phyloP scores from a whole-genome alignment of 2,329 filamentous ascomycete species.

The Colletotrichum brevisporum region DNA sequence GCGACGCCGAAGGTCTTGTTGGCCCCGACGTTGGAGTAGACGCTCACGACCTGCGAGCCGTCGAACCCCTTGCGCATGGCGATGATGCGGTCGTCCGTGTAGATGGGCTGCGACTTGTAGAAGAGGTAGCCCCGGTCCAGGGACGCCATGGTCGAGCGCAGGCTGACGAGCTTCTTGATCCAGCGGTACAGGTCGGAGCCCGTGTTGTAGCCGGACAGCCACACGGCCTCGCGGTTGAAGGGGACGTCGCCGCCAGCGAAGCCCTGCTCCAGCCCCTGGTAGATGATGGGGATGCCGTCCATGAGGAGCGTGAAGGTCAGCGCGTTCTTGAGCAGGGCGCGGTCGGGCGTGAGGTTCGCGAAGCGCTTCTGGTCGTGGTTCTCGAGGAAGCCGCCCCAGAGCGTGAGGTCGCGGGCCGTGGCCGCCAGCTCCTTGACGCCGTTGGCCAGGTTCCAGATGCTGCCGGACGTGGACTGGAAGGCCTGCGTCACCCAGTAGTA shows the following conservation, averaged over 20 bases:
- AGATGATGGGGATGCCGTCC: constrained; percentile 75
- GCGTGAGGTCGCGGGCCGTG: constrained; percentile 31
- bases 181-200: constrained; percentile 60
- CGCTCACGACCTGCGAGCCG: constrained; percentile 33
- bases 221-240: constrained; percentile 70
- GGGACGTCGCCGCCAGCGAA: constrained; percentile 63
- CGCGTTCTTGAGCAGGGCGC: constrained; percentile 71
- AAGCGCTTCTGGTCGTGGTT: constrained; percentile 73
- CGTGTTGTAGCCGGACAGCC: constrained; percentile 66
- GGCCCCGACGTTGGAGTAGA: constrained; percentile 37
- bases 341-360: constrained; percentile 64
- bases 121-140: constrained; percentile 34
- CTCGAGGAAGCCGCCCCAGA: constrained; percentile 62
- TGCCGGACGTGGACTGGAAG: constrained; percentile 48
- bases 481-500: constrained; percentile 58
- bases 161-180: constrained; percentile 28
- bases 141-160: constrained; percentile 30
- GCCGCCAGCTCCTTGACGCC: constrained; percentile 41
- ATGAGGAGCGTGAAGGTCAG: constrained; percentile 73
- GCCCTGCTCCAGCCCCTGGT: constrained; percentile 76
- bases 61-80: constrained; percentile 40
- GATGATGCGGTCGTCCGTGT: constrained; percentile 19
- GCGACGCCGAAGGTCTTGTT: constrained; percentile 27
- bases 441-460: constrained; percentile 54
- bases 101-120: constrained; percentile 31